Percentiles rank a stretch among this genome's conserved stretches.
Evolutionary conservation across 2,329 filamentous ascomycete species (phyloP).

Genomic region (Simplicillium sp.): DNA sequence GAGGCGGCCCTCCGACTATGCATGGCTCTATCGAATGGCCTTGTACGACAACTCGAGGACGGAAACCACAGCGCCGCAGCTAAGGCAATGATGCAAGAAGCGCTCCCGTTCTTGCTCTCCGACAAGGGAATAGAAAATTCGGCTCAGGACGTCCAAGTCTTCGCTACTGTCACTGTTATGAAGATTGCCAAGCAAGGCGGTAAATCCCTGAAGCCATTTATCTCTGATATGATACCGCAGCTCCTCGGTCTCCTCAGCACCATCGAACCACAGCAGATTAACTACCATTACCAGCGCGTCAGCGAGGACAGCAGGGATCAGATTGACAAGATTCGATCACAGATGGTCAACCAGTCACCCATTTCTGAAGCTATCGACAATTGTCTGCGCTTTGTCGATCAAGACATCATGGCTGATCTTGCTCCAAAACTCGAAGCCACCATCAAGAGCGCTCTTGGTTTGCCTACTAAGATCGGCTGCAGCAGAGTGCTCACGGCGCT

Average conservation of each 20-base stretch:
- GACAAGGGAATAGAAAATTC: slow-evolving; percentile 82
- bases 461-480: slow-evolving; percentile 91
- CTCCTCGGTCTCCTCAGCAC: slow-evolving; percentile 77
- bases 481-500: slow-evolving; percentile 77
- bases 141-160: slow-evolving; percentile 77
- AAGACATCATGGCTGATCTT: slow-evolving; percentile 64
- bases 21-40: slow-evolving; percentile 71
- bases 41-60: slow-evolving; percentile 78
- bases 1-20: slow-evolving; percentile 73
- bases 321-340: slow-evolving; percentile 79
- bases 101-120: slow-evolving; percentile 83
- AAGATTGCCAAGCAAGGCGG: slow-evolving; percentile 86
- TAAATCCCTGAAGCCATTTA: slow-evolving; percentile 68
- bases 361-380: slow-evolving; percentile 89
- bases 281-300: slow-evolving; percentile 86
- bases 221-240: slow-evolving; percentile 71
- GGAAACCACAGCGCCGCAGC: slow-evolving; percentile 62
- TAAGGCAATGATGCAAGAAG: slow-evolving; percentile 71
- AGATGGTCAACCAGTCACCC: slow-evolving; percentile 74
- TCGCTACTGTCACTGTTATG: slow-evolving; percentile 74
- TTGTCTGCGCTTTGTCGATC: slow-evolving; percentile 76
- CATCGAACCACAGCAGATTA: slow-evolving; percentile 80
- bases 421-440: slow-evolving; percentile 64
- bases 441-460: slow-evolving; percentile 78
- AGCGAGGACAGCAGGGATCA: slow-evolving; percentile 80